Conservation (phyloP, 2,329 filamentous ascomycete species). For the Pseudogymnoascus sp. region DNA sequence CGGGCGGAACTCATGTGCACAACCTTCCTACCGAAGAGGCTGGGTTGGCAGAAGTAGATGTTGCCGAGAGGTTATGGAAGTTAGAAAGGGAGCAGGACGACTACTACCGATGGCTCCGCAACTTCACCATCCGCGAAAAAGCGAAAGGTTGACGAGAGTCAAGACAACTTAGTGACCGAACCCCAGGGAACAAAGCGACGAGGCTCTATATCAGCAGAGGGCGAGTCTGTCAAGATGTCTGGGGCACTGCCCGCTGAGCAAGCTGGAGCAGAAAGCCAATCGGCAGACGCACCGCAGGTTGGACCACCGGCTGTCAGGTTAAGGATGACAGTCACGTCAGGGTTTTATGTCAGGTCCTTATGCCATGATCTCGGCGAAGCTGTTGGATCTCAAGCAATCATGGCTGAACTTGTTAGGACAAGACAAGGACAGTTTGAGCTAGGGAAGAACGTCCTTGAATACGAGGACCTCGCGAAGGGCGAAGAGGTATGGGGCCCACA, state of each 20-base stretch:
- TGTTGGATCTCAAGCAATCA: constrained; percentile 73
- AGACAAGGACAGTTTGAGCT: constrained; percentile 77
- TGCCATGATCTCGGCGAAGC: constrained; percentile 86
- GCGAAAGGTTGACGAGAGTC: constrained; percentile 25
- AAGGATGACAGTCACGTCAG: constrained; percentile 86
- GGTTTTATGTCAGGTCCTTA: constrained; percentile 93
- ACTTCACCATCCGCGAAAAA: constrained; percentile 28
- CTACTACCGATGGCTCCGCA: constrained; percentile 33
- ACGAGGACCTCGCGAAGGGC: constrained; percentile 65
- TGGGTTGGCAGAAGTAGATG: constrained; percentile 63
- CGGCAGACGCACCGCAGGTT: constrained; percentile 29
- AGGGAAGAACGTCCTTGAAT: constrained; percentile 70
- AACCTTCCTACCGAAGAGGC: constrained; percentile 77
- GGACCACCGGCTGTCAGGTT: constrained; percentile 73
- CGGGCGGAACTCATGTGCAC: constrained; percentile 73
- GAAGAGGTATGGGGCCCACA: constrained; percentile 79
- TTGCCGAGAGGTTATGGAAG: constrained; percentile 67
- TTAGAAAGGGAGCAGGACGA: constrained; percentile 44
- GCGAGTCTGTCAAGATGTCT: constrained; percentile 25
- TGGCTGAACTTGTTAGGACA: constrained; percentile 76
- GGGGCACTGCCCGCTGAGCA: constrained; percentile 24
- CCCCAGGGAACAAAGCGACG: constrained; percentile 22
- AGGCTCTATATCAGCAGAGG: constrained; percentile 14
- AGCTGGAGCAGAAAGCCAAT: constrained; percentile 16
- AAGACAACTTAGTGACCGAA: constrained; percentile 28